Evolutionary conservation across 257 asterid species (phyloP).

Genomic region (Ilex aquifolium): DNA sequence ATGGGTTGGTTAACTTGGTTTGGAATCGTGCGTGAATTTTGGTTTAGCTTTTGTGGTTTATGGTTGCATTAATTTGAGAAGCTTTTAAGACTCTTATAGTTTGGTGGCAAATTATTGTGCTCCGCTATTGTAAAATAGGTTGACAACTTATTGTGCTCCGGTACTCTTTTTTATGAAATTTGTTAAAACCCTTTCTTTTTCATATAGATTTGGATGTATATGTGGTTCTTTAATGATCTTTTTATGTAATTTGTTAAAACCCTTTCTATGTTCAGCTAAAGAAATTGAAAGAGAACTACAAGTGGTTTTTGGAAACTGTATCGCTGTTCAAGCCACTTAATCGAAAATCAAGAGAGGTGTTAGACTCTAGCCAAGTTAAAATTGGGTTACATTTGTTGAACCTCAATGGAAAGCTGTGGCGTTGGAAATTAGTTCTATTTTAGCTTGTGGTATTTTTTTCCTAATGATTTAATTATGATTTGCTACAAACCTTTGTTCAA

Average conservation of each 20-base stretch:
- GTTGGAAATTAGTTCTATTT: constrained; percentile 50
- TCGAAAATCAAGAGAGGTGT: constrained; percentile 73
- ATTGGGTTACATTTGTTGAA: constrained; percentile 48
- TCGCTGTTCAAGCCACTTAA: constrained; percentile 55
- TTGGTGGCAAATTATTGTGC: too few species aligned
- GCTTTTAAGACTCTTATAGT: too few species aligned
- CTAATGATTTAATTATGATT: too few species aligned
- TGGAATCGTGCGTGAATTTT: too few species aligned
- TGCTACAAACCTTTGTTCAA: too few species aligned
- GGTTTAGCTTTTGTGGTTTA: too few species aligned
- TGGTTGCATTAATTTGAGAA: too few species aligned
- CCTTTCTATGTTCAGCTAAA: constrained; percentile 53
- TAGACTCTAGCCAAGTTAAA: constrained; percentile 48
- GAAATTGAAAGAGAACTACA: constrained; percentile 65
- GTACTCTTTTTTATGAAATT: too few species aligned
- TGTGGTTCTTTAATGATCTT: not conserved
- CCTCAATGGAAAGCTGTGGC: constrained; percentile 60
- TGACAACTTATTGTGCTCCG: too few species aligned
- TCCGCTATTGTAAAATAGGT: too few species aligned
- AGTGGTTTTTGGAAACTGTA: constrained; percentile 63
- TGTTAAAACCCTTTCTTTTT: not conserved
- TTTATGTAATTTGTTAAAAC: constrained; percentile 9
- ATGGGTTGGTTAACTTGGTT: too few species aligned
- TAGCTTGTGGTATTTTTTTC: constrained; percentile 13
- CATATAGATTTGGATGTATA: not conserved